Evolutionary conservation across 257 asterid genomes (phyloP).

Genomic region (Cynanchum wilfordii): DNA sequence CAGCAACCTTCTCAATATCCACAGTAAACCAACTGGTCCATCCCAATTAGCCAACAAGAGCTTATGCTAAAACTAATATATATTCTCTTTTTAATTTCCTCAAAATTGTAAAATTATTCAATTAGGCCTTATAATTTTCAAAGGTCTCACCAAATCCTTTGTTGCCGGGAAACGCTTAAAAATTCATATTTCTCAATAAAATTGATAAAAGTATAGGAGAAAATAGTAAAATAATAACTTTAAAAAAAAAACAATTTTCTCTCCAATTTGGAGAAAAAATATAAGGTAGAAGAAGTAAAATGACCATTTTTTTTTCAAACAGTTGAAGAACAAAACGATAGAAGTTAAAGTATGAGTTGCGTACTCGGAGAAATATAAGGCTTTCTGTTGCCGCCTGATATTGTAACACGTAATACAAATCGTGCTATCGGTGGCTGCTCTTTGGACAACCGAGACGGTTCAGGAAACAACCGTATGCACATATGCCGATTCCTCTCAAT

Average conservation of each 20-base stretch:
- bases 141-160: no score
- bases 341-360: background rate
- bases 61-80: no score
- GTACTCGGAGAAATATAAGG: constrained; percentile 74
- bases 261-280: no score
- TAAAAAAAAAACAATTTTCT: no score
- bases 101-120: no score
- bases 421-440: constrained; percentile 90
- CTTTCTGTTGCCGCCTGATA: constrained; percentile 53
- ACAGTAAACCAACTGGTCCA: background rate
- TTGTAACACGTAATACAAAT: constrained; percentile 63
- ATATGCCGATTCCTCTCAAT: constrained; percentile 59
- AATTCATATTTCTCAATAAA: no score
- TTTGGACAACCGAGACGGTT: constrained; percentile 62
- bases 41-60: background rate
- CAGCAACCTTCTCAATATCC: background rate
- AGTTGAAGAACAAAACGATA: background rate
- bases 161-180: no score
- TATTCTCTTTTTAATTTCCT: no score
- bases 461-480: constrained; percentile 73
- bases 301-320: background rate
- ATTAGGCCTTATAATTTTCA: no score
- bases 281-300: background rate
- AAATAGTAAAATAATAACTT: no score
- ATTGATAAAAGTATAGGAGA: no score